Percentiles rank a stretch among this genome's conserved stretches.
phyloP scores from a whole-genome alignment of 208 protist species.

The Crithidia thermophila region DNA sequence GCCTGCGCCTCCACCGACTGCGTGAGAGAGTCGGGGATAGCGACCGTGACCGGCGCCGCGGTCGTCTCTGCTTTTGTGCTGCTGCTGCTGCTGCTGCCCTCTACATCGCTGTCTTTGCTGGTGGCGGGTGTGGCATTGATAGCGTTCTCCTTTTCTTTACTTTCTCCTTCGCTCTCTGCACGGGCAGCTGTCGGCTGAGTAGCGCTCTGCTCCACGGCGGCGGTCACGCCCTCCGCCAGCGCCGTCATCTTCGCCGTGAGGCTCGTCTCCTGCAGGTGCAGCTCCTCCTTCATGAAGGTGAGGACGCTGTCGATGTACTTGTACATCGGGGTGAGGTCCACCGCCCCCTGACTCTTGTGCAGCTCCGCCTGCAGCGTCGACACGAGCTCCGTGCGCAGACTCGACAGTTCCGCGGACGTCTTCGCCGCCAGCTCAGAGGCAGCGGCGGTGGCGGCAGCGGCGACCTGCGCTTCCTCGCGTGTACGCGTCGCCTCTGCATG shows the following conservation, averaged over 20 bases:
- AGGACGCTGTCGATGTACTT: slow-evolving; percentile 80
- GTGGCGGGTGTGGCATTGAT: neutral
- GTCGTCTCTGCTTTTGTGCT: neutral
- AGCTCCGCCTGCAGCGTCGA: slow-evolving; percentile 52
- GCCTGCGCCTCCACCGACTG: slow-evolving; percentile 19
- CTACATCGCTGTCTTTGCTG: neutral
- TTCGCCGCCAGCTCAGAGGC: slow-evolving; percentile 21
- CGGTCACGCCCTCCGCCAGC: slow-evolving; percentile 22
- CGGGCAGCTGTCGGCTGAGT: neutral
- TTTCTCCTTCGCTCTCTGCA: neutral
- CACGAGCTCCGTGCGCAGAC: slow-evolving; percentile 54
- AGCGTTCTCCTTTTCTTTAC: neutral
- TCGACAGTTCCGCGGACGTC: slow-evolving; percentile 24
- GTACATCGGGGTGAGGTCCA: slow-evolving; percentile 82
- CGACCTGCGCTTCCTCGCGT: neutral
- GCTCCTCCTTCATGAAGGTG: slow-evolving; percentile 55
- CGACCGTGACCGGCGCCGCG: slow-evolving; percentile 1
- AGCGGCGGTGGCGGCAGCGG: slow-evolving; percentile 4
- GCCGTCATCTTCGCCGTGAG: slow-evolving; percentile 37
- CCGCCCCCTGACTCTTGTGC: slow-evolving; percentile 57
- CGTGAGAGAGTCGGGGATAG: slow-evolving; percentile 13
- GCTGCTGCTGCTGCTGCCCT: neutral
- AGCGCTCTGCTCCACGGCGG: slow-evolving; percentile 6
- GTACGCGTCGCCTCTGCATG: neutral
- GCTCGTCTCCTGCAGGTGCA: slow-evolving; percentile 38